Percentiles rank a stretch among this genome's conserved stretches.
Evolutionary conservation across 257 asterid genomes (phyloP).

Genomic region (Cinchona pubescens): DNA sequence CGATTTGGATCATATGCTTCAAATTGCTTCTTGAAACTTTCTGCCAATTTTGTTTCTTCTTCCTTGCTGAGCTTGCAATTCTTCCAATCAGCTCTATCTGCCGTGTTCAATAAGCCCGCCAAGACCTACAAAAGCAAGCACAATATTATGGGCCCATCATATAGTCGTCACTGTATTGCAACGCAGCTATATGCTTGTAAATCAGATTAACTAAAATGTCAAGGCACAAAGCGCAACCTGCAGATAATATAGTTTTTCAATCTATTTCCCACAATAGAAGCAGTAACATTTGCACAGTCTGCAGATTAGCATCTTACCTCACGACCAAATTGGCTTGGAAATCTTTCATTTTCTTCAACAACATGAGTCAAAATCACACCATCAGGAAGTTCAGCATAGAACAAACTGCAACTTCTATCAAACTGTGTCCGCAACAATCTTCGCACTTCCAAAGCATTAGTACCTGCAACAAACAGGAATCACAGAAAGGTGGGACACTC

Average conservation of each 20-base stretch:
- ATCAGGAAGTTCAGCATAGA: conserved; percentile 90
- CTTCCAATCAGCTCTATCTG: conserved; percentile 96
- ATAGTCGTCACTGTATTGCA: not conserved
- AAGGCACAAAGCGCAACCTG: not conserved
- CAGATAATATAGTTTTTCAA: not conserved
- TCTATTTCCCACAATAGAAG: not conserved
- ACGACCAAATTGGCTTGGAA: conserved; percentile 93
- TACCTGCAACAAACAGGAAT: conserved; percentile 41
- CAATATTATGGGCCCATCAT: not conserved
- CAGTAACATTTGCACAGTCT: not conserved
- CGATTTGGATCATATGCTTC: conserved; percentile 58
- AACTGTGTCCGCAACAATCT: conserved; percentile 48
- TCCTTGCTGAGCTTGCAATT: conserved; percentile 73
- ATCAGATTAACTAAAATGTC: not conserved
- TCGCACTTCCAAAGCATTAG: conserved; percentile 50
- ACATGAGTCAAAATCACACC: conserved; percentile 64
- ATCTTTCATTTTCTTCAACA: conserved; percentile 73
- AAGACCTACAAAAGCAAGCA: conserved; percentile 52
- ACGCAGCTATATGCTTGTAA: not conserved
- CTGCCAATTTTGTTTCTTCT: conserved; percentile 68
- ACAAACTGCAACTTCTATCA: conserved; percentile 60
- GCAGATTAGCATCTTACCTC: conserved; percentile 50
- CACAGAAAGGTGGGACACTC: not conserved
- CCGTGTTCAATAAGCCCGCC: conserved; percentile 86
- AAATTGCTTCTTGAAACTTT: conserved; percentile 59